A percentile compares a stretch with the other conserved stretches of the same genome.
phyloP scores from a whole-genome alignment of 2,329 filamentous ascomycete genomes.

The Penicillium vulpinum region DNA sequence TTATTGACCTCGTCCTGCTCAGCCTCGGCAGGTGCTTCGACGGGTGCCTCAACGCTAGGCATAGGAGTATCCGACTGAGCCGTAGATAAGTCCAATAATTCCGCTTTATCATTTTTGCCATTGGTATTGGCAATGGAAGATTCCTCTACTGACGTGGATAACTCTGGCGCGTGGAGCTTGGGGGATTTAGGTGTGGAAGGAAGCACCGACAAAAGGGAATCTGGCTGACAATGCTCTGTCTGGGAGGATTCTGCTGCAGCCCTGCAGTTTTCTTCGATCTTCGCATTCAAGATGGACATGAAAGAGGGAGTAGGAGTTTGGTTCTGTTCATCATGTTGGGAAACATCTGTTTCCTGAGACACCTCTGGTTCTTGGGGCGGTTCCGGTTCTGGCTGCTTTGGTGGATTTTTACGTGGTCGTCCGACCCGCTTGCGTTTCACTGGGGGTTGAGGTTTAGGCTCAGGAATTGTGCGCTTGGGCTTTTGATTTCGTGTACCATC shows the following conservation, averaged over 20 bases:
- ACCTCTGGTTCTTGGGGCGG: neutral
- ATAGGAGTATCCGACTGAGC: neutral
- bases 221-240: neutral
- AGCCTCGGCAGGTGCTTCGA: neutral
- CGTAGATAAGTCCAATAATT: neutral
- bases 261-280: neutral
- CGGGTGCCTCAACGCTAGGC: too few relatives aligned
- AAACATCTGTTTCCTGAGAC: neutral
- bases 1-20: neutral
- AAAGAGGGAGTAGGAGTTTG: neutral
- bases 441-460: constrained; percentile 15
- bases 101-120: neutral
- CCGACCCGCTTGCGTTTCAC: constrained; percentile 21
- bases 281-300: neutral
- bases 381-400: neutral
- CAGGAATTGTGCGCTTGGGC: constrained; percentile 15
- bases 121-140: neutral
- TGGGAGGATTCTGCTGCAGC: neutral
- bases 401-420: constrained; percentile 4
- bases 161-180: too few relatives aligned
- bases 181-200: neutral
- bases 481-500: neutral
- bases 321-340: neutral
- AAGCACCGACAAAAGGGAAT: neutral
- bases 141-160: neutral